Evolutionary conservation across 495 filamentous ascomycete species (phyloP).

Genomic region (Aspergillus sclerotioniger): DNA sequence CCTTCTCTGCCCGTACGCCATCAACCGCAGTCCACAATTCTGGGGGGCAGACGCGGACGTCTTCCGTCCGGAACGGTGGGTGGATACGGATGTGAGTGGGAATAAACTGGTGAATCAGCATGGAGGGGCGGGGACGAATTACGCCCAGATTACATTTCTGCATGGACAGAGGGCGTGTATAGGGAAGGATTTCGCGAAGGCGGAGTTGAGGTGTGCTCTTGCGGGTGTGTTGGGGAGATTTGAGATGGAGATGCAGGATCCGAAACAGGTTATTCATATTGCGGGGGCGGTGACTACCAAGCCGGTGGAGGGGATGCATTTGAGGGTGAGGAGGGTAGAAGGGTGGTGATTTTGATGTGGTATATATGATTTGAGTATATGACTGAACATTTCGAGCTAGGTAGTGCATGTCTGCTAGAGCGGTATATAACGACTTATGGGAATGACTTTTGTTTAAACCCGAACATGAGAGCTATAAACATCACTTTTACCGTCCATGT

Average conservation of each 20-base stretch:
- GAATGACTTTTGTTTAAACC: too few species aligned
- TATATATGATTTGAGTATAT: background rate
- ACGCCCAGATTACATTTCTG: slow-evolving; percentile 48
- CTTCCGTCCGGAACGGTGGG: slow-evolving; percentile 50
- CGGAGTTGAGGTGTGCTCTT: slow-evolving; percentile 37
- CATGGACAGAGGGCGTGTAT: slow-evolving; percentile 50
- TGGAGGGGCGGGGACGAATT: slow-evolving; percentile 45
- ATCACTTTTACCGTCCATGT: background rate
- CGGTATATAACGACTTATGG: too few species aligned
- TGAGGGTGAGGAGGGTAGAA: slow-evolving; percentile 57
- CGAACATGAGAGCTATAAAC: too few species aligned
- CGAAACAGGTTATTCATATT: slow-evolving; percentile 57
- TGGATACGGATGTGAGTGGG: slow-evolving; percentile 38
- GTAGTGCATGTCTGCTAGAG: background rate
- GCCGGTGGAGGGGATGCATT: slow-evolving; percentile 62
- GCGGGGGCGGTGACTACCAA: slow-evolving; percentile 63
- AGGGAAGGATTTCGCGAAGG: slow-evolving; percentile 50
- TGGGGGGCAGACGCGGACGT: slow-evolving; percentile 42
- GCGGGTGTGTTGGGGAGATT: slow-evolving; percentile 38
- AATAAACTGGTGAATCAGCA: slow-evolving; percentile 29
- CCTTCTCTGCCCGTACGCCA: slow-evolving; percentile 44
- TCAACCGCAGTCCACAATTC: slow-evolving; percentile 38
- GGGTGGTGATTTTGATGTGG: slow-evolving; percentile 55
- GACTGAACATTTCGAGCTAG: background rate
- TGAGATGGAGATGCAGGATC: slow-evolving; percentile 56